Percentiles rank a stretch among this genome's conserved stretches.
Evolutionary conservation across 2,329 filamentous ascomycete genomes (phyloP).

Genomic region (Colletotrichum trifolii): DNA sequence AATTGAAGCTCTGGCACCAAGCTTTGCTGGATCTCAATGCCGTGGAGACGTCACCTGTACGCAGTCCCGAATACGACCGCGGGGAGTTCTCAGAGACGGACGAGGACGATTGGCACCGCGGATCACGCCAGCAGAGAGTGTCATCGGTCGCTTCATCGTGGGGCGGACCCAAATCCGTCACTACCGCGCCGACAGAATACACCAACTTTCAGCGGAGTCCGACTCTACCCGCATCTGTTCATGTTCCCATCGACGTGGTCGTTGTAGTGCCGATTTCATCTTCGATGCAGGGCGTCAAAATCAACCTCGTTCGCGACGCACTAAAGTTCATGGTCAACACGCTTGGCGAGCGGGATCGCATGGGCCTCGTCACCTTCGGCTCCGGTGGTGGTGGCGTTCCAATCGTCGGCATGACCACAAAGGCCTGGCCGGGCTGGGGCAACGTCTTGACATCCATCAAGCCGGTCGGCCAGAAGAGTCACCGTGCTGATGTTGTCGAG

Average conservation of each 20-base stretch:
- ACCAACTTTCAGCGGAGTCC: slow-evolving; percentile 73
- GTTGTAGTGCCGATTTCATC: slow-evolving; percentile 97
- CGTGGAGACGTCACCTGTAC: slow-evolving; percentile 70
- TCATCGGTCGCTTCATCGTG: slow-evolving; percentile 87
- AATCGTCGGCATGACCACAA: slow-evolving; percentile 97
- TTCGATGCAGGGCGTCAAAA: slow-evolving; percentile 99
- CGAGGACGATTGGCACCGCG: slow-evolving; percentile 86
- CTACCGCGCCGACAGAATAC: slow-evolving; percentile 93
- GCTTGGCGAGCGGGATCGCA: slow-evolving; percentile 91
- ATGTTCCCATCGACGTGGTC: slow-evolving; percentile 94
- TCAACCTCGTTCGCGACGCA: slow-evolving; percentile 90
- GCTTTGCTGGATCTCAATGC: slow-evolving; percentile 86
- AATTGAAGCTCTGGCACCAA: slow-evolving; percentile 91
- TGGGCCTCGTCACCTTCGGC: slow-evolving; percentile 97
- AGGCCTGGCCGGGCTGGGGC: slow-evolving; percentile 91
- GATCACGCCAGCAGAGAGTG: slow-evolving; percentile 71
- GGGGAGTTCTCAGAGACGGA: slow-evolving; percentile 83
- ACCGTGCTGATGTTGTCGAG: slow-evolving; percentile 95
- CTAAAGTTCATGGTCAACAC: slow-evolving; percentile 91
- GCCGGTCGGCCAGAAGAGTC: slow-evolving; percentile 95
- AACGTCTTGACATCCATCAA: slow-evolving; percentile 88
- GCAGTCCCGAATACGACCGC: slow-evolving; percentile 82
- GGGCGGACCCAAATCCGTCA: slow-evolving; percentile 83
- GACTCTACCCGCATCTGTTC: slow-evolving; percentile 65
- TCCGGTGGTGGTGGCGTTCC: slow-evolving; percentile 93